Conservation (phyloP, 2,329 filamentous ascomycete genomes). For the Pseudofabraea citricarpa region DNA sequence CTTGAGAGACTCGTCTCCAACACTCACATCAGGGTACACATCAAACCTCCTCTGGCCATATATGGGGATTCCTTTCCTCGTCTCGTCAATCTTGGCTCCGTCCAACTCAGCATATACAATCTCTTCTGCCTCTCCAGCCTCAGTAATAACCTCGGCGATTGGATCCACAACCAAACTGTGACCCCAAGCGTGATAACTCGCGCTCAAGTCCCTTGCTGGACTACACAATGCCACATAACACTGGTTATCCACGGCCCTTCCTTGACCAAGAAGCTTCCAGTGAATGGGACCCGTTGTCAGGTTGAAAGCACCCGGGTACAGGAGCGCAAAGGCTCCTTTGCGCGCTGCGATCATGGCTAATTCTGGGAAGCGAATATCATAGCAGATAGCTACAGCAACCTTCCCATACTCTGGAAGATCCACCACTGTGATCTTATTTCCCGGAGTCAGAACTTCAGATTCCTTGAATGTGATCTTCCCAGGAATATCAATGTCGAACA, state of each 20-base stretch:
- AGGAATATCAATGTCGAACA: constrained; percentile 97
- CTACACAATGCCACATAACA: constrained; percentile 90
- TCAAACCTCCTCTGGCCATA: constrained; percentile 85
- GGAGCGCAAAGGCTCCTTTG: constrained; percentile 76
- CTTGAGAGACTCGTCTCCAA: constrained; percentile 39
- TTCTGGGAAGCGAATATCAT: constrained; percentile 96
- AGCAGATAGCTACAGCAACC: constrained; percentile 89
- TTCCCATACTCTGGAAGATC: constrained; percentile 85
- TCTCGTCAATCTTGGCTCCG: constrained; percentile 64
- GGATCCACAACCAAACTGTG: constrained; percentile 88
- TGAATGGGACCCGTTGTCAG: constrained; percentile 87
- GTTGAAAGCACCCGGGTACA: constrained; percentile 98
- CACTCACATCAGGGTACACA: constrained; percentile 86
- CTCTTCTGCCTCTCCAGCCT: constrained; percentile 74
- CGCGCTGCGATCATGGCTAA: constrained; percentile 84
- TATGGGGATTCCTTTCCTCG: constrained; percentile 79
- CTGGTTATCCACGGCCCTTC: constrained; percentile 89
- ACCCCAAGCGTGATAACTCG: constrained; percentile 84
- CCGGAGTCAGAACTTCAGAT: constrained; percentile 81
- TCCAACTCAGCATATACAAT: constrained; percentile 71
- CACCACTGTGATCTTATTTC: constrained; percentile 79
- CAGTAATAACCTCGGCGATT: constrained; percentile 73
- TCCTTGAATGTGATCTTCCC: constrained; percentile 91
- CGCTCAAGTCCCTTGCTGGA: constrained; percentile 73
- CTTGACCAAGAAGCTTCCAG: constrained; percentile 79